A percentile compares a stretch with the other conserved stretches of the same genome.
phyloP scores from a whole-genome alignment of 768 basidiomycete genomes.

The Multifurca ochricompacta region DNA sequence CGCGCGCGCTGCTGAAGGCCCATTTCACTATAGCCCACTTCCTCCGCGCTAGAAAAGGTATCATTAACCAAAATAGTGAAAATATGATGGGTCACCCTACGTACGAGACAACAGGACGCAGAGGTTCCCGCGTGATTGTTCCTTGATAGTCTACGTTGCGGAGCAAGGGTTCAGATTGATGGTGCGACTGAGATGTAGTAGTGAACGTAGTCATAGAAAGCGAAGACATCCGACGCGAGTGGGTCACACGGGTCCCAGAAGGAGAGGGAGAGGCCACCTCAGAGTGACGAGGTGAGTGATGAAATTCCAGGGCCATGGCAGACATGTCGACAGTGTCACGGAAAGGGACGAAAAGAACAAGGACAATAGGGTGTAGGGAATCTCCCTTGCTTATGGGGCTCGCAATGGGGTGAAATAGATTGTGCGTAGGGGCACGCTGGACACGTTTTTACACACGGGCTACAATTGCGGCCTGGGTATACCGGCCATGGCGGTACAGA shows the following conservation, averaged over 20 bases:
- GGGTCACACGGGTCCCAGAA: conserved; percentile 5
- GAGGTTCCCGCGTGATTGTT: conserved; percentile 32
- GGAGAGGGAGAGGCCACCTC: neutral
- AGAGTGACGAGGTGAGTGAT: neutral
- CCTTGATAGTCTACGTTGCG: conserved; percentile 31
- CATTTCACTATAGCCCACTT: conserved; percentile 26
- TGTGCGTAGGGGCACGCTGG: neutral
- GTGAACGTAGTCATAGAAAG: conserved; percentile 28
- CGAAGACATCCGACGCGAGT: conserved; percentile 26
- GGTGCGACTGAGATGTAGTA: conserved; percentile 24
- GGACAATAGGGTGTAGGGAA: too few species aligned
- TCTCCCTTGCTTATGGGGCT: too few species aligned
- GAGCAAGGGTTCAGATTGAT: conserved; percentile 29
- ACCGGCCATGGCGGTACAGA: neutral
- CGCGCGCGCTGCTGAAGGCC: conserved; percentile 29
- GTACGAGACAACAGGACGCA: conserved; percentile 35
- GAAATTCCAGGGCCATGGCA: conserved; percentile 2
- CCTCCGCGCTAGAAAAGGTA: conserved; percentile 28
- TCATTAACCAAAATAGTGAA: conserved; percentile 29
- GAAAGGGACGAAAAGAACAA: neutral
- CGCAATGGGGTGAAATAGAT: neutral
- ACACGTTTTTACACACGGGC: neutral
- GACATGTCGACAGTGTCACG: conserved; percentile 2
- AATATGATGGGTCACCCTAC: conserved; percentile 24
- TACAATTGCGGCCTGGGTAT: neutral